Evolutionary conservation across 2,329 filamentous ascomycete genomes (phyloP).

Genomic region (Plectosphaerella plurivora): DNA sequence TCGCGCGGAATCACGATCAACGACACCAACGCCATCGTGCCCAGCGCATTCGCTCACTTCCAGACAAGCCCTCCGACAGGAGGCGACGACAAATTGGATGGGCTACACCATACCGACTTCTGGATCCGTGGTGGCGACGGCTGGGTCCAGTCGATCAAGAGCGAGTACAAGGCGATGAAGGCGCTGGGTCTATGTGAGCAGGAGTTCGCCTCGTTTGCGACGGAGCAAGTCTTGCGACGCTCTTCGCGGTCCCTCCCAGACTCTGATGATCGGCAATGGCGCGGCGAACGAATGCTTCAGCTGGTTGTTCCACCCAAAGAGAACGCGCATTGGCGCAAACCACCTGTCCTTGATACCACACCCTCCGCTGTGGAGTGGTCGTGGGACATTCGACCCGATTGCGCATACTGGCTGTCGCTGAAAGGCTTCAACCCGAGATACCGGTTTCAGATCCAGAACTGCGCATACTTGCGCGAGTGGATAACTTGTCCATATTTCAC

Average conservation of each 20-base stretch:
- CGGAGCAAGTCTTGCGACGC: conserved; percentile 2
- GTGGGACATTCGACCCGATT: conserved; percentile 2
- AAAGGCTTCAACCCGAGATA: not conserved
- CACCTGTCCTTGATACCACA: conserved; percentile 3
- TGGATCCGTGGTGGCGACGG: not conserved
- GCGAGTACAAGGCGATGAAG: conserved; percentile 7
- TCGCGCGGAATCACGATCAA: conserved; percentile 1
- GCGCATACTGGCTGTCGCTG: not conserved
- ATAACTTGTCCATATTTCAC: not conserved
- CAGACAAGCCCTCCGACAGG: not conserved
- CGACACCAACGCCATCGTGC: conserved; percentile 5
- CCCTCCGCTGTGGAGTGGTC: conserved; percentile 1
- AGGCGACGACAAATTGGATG: conserved; percentile 1
- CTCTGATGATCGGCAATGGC: conserved; percentile 5
- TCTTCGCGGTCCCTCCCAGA: not conserved
- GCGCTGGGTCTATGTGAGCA: conserved; percentile 4
- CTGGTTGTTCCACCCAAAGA: conserved; percentile 6
- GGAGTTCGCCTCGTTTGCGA: conserved; percentile 5
- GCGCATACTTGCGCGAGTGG: not conserved
- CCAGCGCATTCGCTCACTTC: conserved; percentile 6
- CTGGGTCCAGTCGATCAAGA: conserved; percentile 1
- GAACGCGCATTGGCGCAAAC: conserved; percentile 5
- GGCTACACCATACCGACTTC: conserved; percentile 3
- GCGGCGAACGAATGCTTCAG: conserved; percentile 6
- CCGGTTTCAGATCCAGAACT: not conserved